Evolutionary conservation across 2,329 filamentous ascomycete genomes (phyloP).

Genomic region (Ceratocystis ficicola): DNA sequence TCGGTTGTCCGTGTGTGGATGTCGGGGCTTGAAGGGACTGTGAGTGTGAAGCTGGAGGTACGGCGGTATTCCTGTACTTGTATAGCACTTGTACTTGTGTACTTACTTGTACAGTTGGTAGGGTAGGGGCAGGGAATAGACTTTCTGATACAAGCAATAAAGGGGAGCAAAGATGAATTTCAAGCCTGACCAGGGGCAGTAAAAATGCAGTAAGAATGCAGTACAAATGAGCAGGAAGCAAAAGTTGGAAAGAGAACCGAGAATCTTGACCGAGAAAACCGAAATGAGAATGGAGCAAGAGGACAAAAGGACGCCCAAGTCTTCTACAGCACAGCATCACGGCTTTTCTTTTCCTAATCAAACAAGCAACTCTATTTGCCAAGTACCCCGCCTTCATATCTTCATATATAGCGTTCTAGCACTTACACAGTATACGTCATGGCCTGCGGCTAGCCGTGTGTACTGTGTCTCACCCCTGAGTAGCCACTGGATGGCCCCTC

Average conservation of each 20-base stretch:
- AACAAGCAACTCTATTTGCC: background rate
- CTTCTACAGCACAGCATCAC: background rate
- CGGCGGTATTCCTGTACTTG: background rate
- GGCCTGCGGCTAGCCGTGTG: background rate
- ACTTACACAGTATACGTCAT: background rate
- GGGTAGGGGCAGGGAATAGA: background rate
- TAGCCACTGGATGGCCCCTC: background rate
- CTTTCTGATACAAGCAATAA: background rate
- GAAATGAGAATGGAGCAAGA: background rate
- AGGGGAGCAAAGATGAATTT: background rate
- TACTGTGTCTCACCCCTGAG: background rate
- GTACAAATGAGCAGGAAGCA: background rate
- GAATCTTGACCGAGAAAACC: too few species aligned
- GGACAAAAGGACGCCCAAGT: background rate
- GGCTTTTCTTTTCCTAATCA: background rate
- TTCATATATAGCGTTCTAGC: background rate
- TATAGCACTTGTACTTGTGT: background rate
- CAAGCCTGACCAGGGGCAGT: background rate
- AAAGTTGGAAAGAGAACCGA: background rate
- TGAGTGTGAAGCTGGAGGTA: background rate
- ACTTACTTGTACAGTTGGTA: too few species aligned
- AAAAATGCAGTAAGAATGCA: constrained; percentile 3
- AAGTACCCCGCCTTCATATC: constrained; percentile 7
- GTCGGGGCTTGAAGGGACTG: background rate
- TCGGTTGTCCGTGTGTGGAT: too few species aligned